A percentile compares a stretch with the other conserved stretches of the same genome.
These are phyloP conservation scores for Raddia distichophylla DNA, from an alignment of 176 grass and related monocot species.

Conservation along the genomic window DNA sequence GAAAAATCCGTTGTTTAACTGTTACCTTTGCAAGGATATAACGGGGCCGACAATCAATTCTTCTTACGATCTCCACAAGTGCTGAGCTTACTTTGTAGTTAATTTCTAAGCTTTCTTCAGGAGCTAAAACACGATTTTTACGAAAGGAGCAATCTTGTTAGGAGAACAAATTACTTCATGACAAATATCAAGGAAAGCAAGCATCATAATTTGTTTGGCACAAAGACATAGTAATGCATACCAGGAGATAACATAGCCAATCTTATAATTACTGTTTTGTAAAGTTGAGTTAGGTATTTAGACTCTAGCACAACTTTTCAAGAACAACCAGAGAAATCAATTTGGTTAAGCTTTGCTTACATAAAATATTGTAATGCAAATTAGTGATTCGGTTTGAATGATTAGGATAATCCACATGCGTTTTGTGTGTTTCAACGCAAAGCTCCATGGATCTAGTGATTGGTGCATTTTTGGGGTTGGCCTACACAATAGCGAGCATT, in stretches of 20 bases:
- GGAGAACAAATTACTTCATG: slow-evolving; percentile 15
- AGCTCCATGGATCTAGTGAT: neutral
- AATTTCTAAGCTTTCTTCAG: slow-evolving; percentile 96
- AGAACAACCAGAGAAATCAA: slow-evolving; percentile 9
- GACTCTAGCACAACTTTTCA: neutral
- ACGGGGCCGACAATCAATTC: slow-evolving; percentile 62
- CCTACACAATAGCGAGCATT: slow-evolving; percentile 13
- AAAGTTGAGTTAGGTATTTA: slow-evolving; percentile 8
- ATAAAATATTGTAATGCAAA: slow-evolving; percentile 5
- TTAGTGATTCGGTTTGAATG: neutral
- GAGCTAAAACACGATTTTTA: slow-evolving; percentile 47
- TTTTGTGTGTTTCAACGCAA: slow-evolving; percentile 2
- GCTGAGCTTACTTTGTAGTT: slow-evolving; percentile 96
- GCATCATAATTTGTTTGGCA: slow-evolving; percentile 10
- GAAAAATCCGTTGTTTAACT: slow-evolving; percentile 5
- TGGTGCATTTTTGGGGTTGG: neutral
- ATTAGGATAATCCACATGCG: slow-evolving; percentile 12
- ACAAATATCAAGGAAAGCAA: slow-evolving; percentile 26
- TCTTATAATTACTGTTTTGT: slow-evolving; percentile 5
- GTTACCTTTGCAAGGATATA: slow-evolving; percentile 98
- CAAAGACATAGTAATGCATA: neutral
- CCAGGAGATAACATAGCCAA: slow-evolving; percentile 4
- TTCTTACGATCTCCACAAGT: slow-evolving; percentile 81
- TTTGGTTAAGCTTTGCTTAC: neutral
- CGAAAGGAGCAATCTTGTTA: slow-evolving; percentile 24